Evolutionary conservation across 2,329 filamentous ascomycete genomes (phyloP), one percentile per base, ranked within the genome.

Genomic region (Ophiostoma sp.): DNA sequence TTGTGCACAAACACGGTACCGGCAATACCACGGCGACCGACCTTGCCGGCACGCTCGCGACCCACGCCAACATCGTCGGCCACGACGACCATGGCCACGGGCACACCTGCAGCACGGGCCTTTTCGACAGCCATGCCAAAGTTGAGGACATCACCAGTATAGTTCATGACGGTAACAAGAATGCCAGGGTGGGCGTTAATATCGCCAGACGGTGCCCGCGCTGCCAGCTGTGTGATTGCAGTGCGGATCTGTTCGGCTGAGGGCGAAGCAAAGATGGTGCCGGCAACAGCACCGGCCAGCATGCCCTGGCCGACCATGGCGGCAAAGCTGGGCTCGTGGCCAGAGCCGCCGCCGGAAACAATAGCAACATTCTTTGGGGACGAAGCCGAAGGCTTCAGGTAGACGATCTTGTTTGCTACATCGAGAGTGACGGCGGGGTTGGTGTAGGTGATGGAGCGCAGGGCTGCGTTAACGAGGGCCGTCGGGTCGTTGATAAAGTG

Each of bases 101-200:
- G 81, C 33, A 93, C 80, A 0, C 93, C 94, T 0, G 88, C 87
- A 1, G 93, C 93, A 71, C 90, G 89, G 20, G 93, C 93, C 82
- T 97, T 97, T 79, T 97, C 94, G 10, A 95, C 92, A 0, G 90
- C 94, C 86, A 97, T 90, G 70, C 93, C 94, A 77, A 97, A 97
- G 81, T 97, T 96, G 74, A 97, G 85, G 69, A 97, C 87, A 78
- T 94, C 91, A 52, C 91, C 91, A 1, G 93, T 96, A 79, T 96
- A 96, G 79, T 97, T 97, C 92, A 96, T 97, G 39, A 96, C 91
- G 6, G 94, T 89, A n/a, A 97, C 90, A 57, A 97, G 79, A 1
- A 97, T 90, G 33, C 94, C 94, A 36, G 65, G 68, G 4, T 67
- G 36, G 15, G 41, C 13, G 20, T 27, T 39, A 41, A 86, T 60